phyloP scores from a whole-genome alignment of 345 rosid genomes.

The Salix arbutifolia region DNA sequence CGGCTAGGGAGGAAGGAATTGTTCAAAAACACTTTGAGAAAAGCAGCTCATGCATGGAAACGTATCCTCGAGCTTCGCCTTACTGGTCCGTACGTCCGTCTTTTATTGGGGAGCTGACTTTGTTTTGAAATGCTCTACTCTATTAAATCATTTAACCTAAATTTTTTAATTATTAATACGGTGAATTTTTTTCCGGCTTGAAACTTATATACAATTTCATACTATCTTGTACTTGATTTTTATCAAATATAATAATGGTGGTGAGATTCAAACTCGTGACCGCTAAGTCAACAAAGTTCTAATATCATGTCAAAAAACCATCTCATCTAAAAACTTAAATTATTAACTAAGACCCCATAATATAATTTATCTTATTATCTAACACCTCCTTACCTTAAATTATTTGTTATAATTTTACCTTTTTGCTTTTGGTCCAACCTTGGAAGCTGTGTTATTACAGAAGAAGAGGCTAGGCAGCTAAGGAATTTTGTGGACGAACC shows the following conservation, averaged over 20 bases:
- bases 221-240: too few relatives aligned
- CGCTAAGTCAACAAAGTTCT: too few relatives aligned
- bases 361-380: too few relatives aligned
- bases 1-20: conserved; percentile 80
- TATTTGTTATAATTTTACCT: neutral
- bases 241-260: too few relatives aligned
- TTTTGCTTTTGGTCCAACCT: neutral
- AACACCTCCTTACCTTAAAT: neutral
- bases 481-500: conserved; percentile 82
- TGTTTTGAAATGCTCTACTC: neutral
- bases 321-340: too few relatives aligned
- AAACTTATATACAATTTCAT: too few relatives aligned
- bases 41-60: conserved; percentile 87
- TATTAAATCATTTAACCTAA: too few relatives aligned
- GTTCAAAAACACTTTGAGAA: conserved; percentile 78
- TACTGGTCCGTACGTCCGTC: conserved; percentile 40
- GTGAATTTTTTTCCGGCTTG: too few relatives aligned
- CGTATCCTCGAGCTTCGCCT: conserved; percentile 82
- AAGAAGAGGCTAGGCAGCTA: conserved; percentile 70
- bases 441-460: conserved; percentile 41
- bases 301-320: too few relatives aligned
- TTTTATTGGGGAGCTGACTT: neutral
- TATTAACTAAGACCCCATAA: too few relatives aligned
- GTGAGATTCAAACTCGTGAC: too few relatives aligned
- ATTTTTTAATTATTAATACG: too few relatives aligned